A percentile compares a stretch with the other conserved stretches of the same genome.
These are phyloP conservation scores for Xylariaceae sp. DNA, from an alignment of 2,329 filamentous ascomycete genomes.

Conservation along the genomic window DNA sequence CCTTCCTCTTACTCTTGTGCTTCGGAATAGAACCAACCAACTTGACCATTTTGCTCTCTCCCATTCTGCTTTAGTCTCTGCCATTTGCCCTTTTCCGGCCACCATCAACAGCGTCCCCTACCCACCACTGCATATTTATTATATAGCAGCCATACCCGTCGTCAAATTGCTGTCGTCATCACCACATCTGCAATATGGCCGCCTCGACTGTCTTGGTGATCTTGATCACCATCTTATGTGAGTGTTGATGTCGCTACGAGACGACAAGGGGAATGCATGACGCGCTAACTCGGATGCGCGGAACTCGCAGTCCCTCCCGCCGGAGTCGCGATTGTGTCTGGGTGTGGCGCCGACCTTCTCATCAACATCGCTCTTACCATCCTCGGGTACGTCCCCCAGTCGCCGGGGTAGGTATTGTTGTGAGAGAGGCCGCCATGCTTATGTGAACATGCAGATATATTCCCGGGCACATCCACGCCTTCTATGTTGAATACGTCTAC, in stretches of 20 bases:
- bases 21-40: too few relatives aligned
- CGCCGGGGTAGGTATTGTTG: neutral
- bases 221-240: slow-evolving; percentile 53
- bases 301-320: slow-evolving; percentile 57
- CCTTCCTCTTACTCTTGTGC: too few relatives aligned
- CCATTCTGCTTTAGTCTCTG: too few relatives aligned
- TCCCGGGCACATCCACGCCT: slow-evolving; percentile 76
- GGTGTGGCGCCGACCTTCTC: slow-evolving; percentile 62
- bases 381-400: slow-evolving; percentile 52
- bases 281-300: too few relatives aligned
- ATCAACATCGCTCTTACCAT: slow-evolving; percentile 67
- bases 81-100: too few relatives aligned
- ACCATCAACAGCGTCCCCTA: too few relatives aligned
- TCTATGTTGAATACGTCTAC: slow-evolving; percentile 81
- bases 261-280: too few relatives aligned
- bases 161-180: too few relatives aligned
- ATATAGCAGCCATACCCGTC: too few relatives aligned
- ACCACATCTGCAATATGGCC: slow-evolving; percentile 26
- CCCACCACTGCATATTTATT: too few relatives aligned
- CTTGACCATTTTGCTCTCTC: too few relatives aligned
- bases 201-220: slow-evolving; percentile 48
- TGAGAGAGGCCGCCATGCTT: neutral
- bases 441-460: slow-evolving; percentile 52
- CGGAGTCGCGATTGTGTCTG: slow-evolving; percentile 62
- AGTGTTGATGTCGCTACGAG: slow-evolving; percentile 20